Evolutionary conservation across 805 yeast genomes (phyloP), one percentile per base, ranked within the genome.

Genomic region (Lipomyces sp.): DNA sequence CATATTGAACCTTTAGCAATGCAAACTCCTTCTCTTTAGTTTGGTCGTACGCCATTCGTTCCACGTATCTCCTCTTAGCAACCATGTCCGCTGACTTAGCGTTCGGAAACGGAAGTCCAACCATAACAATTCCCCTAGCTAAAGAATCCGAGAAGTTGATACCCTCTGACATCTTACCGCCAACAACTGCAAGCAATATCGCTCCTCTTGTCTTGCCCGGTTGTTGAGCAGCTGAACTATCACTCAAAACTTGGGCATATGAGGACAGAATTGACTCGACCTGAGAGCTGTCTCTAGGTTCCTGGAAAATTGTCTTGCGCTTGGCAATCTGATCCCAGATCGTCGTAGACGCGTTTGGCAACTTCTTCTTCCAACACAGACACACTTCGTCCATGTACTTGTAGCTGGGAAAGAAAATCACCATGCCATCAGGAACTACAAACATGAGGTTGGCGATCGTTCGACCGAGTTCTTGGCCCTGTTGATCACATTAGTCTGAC

Each of bases 121-220:
- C 81, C 89, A 94, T 88, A 1, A 90, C 80, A 0, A 94, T 93
- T 0, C 90, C 92, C 65, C 98, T 81, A 0, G 97, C 97, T n/a
- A 94, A 78, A 51, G 88, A 86, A 73, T 92, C 94, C 10, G 93
- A 85, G 75, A 94, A 93, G 75, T 93, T 93, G 54, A 93, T 94
- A 4, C 98, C 98, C 76, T 93, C 98, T 0, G 97, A 90, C 78
- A 93, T 81, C 73, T 89, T 89, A 0, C 98, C 98, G 1, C 97
- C 97, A 15, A 94, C 96, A 0, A 94, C 97, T 0, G 97, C 87
- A 35, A 94, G 80, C 3, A 93, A 76, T 1, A 90, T 72, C 0
- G 96, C 93, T 1, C 95, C 94, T 3, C 74, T 70, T 18, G 57
- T 15, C 30, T 62, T 35, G n/a, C 45, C 51, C 13, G 34, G 35